A percentile compares a stretch with the other conserved stretches of the same genome.
Evolutionary conservation across 176 grass and related monocot genomes (phyloP).

Genomic region (maize (Zea mays)): DNA sequence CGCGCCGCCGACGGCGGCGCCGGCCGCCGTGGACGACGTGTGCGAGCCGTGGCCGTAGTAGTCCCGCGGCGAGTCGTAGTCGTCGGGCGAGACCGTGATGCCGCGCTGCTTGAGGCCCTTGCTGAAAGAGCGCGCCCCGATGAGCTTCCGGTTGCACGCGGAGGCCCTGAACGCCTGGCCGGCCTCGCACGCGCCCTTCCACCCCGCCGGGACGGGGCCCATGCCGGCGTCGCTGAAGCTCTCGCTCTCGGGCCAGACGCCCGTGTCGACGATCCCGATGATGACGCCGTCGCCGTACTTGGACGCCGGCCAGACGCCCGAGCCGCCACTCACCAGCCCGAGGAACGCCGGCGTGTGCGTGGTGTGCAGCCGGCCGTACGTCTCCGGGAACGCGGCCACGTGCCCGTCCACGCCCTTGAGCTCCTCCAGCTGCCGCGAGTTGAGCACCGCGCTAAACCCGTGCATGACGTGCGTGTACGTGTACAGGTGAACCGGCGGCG

Average conservation of each 20-base stretch:
- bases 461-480: slow-evolving; percentile 71
- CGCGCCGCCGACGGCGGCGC: slow-evolving; percentile 24
- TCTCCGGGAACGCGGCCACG: slow-evolving; percentile 62
- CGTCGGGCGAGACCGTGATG: slow-evolving; percentile 5
- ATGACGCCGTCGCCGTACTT: slow-evolving; percentile 54
- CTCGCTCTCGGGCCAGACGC: slow-evolving; percentile 46
- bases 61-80: slow-evolving; percentile 63
- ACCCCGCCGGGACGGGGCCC: slow-evolving; percentile 37
- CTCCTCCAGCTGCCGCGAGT: slow-evolving; percentile 42
- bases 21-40: slow-evolving; percentile 70
- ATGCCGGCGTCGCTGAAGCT: slow-evolving; percentile 54
- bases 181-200: slow-evolving; percentile 58
- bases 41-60: slow-evolving; percentile 64
- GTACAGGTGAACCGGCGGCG: slow-evolving; percentile 62
- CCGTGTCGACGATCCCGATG: slow-evolving; percentile 68
- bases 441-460: slow-evolving; percentile 68
- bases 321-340: slow-evolving; percentile 25
- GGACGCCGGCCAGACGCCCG: slow-evolving; percentile 43
- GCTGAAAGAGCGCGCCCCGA: slow-evolving; percentile 56
- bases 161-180: slow-evolving; percentile 37
- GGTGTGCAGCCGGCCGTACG: slow-evolving; percentile 60
- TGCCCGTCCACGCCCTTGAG: slow-evolving; percentile 40
- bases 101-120: slow-evolving; percentile 45
- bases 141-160: slow-evolving; percentile 60
- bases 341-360: slow-evolving; percentile 66